Percentiles rank a stretch among this genome's conserved stretches.
Evolutionary conservation across 1,284 basidiomycete species (phyloP).

Genomic region (Xanthoconium separans): DNA sequence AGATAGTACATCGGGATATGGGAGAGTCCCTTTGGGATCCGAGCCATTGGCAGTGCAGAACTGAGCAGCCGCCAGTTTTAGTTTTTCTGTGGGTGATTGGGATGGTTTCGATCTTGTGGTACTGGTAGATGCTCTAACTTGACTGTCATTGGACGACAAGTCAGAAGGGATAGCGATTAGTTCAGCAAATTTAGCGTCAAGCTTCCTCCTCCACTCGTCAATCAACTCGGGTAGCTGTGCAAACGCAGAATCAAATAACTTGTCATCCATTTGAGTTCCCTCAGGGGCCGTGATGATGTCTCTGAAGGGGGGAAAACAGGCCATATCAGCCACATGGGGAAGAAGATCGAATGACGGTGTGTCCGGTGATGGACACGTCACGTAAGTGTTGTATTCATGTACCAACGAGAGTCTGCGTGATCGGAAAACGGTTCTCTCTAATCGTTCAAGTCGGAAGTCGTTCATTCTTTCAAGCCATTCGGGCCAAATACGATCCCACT

Average conservation of each 20-base stretch:
- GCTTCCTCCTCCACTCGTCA: neutral
- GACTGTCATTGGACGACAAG: neutral
- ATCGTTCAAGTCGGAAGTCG: neutral
- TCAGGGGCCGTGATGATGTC: slow-evolving; percentile 8
- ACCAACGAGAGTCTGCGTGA: slow-evolving; percentile 3
- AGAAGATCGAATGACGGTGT: slow-evolving; percentile 5
- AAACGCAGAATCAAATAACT: slow-evolving; percentile 12
- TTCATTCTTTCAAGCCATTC: slow-evolving; percentile 6
- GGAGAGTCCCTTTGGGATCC: neutral
- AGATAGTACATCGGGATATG: neutral
- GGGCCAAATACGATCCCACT: neutral
- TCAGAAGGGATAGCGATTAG: slow-evolving; percentile 3
- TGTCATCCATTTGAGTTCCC: neutral
- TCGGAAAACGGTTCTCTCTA: slow-evolving; percentile 11
- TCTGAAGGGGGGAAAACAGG: slow-evolving; percentile 2
- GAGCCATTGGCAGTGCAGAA: neutral
- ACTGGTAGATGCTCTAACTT: neutral
- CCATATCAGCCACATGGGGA: slow-evolving; percentile 11
- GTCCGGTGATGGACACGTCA: neutral
- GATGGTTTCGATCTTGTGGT: neutral
- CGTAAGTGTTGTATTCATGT: neutral
- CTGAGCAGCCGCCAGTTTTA: slow-evolving; percentile 8
- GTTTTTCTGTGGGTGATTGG: neutral
- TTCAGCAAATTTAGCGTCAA: slow-evolving; percentile 7
- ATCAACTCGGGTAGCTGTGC: neutral